Evolutionary conservation across 768 basidiomycete genomes (phyloP).

Genomic region (Leccinum broughii): DNA sequence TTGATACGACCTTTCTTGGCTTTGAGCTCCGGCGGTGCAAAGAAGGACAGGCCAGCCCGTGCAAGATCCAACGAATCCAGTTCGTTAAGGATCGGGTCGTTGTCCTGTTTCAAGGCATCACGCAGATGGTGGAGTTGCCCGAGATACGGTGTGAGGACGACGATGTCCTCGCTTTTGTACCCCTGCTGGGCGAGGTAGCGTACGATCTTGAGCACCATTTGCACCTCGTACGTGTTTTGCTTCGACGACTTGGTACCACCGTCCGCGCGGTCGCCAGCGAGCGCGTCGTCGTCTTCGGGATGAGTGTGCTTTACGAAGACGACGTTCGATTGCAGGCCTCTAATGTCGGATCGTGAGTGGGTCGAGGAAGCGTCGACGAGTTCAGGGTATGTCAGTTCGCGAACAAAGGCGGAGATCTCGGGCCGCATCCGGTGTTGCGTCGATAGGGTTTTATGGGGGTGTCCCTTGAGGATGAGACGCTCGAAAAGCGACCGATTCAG

Average conservation of each 20-base stretch:
- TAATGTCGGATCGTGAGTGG: slow-evolving; percentile 45
- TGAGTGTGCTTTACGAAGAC: slow-evolving; percentile 60
- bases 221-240: slow-evolving; percentile 57
- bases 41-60: slow-evolving; percentile 41
- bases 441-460: slow-evolving; percentile 56
- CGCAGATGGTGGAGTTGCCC: slow-evolving; percentile 58
- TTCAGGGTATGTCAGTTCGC: slow-evolving; percentile 65
- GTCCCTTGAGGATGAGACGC: slow-evolving; percentile 58
- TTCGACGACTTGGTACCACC: slow-evolving; percentile 52
- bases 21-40: slow-evolving; percentile 37
- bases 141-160: slow-evolving; percentile 69
- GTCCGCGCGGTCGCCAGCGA: slow-evolving; percentile 47
- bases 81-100: slow-evolving; percentile 62
- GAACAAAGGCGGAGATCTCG: slow-evolving; percentile 62
- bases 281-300: slow-evolving; percentile 50
- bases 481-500: slow-evolving; percentile 61
- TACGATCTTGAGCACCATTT: slow-evolving; percentile 66
- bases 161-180: slow-evolving; percentile 59
- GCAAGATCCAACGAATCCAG: slow-evolving; percentile 59
- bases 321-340: slow-evolving; percentile 56
- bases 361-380: slow-evolving; percentile 57
- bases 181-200: slow-evolving; percentile 68
- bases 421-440: slow-evolving; percentile 75
- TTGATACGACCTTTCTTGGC: slow-evolving; percentile 41
- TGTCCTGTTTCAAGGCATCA: slow-evolving; percentile 41